Percentiles rank a stretch among this genome's conserved stretches.
Conservation (phyloP, 108 stramenopile genomes). For the Nitzschia sp. region DNA sequence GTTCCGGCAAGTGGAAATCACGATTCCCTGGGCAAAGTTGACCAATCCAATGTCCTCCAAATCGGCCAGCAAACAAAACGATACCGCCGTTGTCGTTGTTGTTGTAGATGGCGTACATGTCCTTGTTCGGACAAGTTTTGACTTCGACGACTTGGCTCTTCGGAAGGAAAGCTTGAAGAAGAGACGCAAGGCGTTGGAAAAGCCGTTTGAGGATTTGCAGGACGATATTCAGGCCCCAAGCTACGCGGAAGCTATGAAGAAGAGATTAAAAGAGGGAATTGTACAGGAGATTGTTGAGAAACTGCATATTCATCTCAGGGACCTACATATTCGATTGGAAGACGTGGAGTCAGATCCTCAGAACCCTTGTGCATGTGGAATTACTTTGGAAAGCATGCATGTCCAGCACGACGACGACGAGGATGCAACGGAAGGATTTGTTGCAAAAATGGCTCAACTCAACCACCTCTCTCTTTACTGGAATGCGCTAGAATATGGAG, state of each 20-base stretch:
- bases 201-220: constrained; percentile 22
- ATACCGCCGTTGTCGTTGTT: constrained; percentile 47
- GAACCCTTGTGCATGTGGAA: constrained; percentile 53
- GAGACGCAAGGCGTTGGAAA: constrained; percentile 31
- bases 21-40: constrained; percentile 64
- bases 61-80: background rate
- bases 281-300: constrained; percentile 54
- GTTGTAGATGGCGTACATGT: constrained; percentile 57
- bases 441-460: constrained; percentile 57
- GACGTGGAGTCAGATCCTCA: constrained; percentile 51
- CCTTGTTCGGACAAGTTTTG: constrained; percentile 40
- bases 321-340: constrained; percentile 68
- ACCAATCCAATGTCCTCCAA: constrained; percentile 25
- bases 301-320: constrained; percentile 64
- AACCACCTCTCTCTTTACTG: constrained; percentile 68
- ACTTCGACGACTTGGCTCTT: constrained; percentile 51
- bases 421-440: constrained; percentile 15
- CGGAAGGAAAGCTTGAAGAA: constrained; percentile 30
- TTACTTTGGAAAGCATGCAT: constrained; percentile 70
- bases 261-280: constrained; percentile 47
- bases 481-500: constrained; percentile 46
- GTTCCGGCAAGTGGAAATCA: constrained; percentile 49
- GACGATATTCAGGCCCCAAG: background rate
- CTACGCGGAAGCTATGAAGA: constrained; percentile 31
- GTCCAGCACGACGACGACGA: constrained; percentile 50